Base-by-base conservation (phyloP, 2,329 filamentous ascomycete species). In the Pyrenochaeta sp. region DNA sequence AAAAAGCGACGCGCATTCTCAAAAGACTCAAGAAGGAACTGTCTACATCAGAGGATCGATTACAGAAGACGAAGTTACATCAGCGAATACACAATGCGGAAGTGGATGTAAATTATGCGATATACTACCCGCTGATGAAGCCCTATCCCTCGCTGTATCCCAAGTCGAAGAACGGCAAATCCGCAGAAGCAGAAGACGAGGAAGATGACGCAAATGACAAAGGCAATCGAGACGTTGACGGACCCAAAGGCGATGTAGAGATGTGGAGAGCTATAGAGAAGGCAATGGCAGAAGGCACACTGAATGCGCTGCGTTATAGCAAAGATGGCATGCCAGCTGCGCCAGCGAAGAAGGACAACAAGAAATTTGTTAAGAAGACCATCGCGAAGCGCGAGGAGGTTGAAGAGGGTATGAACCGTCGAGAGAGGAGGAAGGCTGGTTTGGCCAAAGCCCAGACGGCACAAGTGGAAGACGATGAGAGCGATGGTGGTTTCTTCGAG, bases 61-160 rank as follows among this genome's bases (percentile, higher is more conserved):
- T 81, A 1, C 81, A 84, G 47, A 85, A 88, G 65, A 78, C 79
- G 36, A 58, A 56, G 0, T 74, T 91, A 48, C 80, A 85, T 65
- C 76, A 76, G 6, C 82, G 88, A 58, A 80, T 91, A n/a, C 89
- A 91, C 72, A 81, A 86, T 25, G 87, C 87, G 27, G 85, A 93
- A 71, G 86, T 93, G 12, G 91, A 94, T 71, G 81, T 91, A 61
- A 88, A 91, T 67, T 95, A 95, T 72, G 87, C 91, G 1, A 84
- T 86, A 52, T 90, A 89, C 76, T 91, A 86, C 61, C 91, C 91
- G 1, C 85, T 91, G 44, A 82, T 88, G 68, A 87, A 91, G 74
- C 81, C 84, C 24, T 95, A 95, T 76, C 83, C 91, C 63, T 82
- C 85, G 22, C 73, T 89, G 2, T 89, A 83, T 61, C 74, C 77